Evolutionary conservation across 1,139 yeast genomes (phyloP), one percentile per base, ranked within the genome.

Genomic region (Taphrina communis): DNA sequence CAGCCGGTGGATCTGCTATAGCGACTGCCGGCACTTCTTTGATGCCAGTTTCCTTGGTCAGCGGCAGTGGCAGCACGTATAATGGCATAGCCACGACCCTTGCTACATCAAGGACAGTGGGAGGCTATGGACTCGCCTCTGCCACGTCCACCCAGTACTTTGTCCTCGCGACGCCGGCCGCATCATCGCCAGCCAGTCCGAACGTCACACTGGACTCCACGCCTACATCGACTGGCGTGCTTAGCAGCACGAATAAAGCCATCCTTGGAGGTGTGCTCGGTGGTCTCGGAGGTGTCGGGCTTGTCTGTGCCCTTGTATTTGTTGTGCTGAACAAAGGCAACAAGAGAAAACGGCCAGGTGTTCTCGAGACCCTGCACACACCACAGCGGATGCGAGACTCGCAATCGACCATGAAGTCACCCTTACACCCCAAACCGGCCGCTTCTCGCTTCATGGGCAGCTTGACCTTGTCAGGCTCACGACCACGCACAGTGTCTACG

Each of bases 241-340:
- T 58, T 6, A 36, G 53, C 11, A 17, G 1, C 38, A 58, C 62
- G 8, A 25, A 31, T 38, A 58, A 58, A 21, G 62, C 62, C 7
- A 46, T 58, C 39, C n/a, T 58, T 12, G 62, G 62, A 35, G 62
- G 62, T 1, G 62, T 58, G 17, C 53, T 58, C 31, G 62, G 62
- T 25, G 62, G 62, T 31, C 51, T 58, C 6, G 62, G 62, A 25
- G 62, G 62, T n/a, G 6, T 58, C 17, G 62, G 62, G 9, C 62
- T 58, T 8, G 44, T 58, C 25, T 58, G 62, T 39, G 62, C 52
- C 21, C 17, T 58, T 9, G 52, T 58, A 2, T 31, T 58, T 36
- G 39, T 58, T n/a, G 39, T 44, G 17, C 25, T 58, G 41, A 44
- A n/a, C 39, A 58, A 58, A 41, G 41, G 62, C 12, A 21, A 58